phyloP scores from a whole-genome alignment of 129 eudicot species.

The Pulicaria dysenterica region DNA sequence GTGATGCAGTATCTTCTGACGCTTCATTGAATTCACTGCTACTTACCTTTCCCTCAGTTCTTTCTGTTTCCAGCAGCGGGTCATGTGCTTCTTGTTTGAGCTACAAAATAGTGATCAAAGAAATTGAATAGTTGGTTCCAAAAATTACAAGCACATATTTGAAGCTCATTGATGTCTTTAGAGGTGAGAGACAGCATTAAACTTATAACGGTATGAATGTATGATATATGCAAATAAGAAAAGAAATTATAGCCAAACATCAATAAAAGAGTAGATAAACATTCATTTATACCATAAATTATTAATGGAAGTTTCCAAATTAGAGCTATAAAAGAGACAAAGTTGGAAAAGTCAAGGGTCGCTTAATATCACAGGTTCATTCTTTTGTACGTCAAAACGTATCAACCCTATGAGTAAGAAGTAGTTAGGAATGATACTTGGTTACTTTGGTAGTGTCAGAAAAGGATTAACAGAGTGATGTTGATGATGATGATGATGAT shows the following conservation, averaged over 20 bases:
- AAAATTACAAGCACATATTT: neutral
- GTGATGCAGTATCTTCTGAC: conserved; percentile 30
- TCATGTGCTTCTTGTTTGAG: conserved; percentile 24
- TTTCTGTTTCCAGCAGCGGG: conserved; percentile 43
- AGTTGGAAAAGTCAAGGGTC: too few species aligned
- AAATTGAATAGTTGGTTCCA: conserved; percentile 29
- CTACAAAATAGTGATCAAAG: conserved; percentile 37
- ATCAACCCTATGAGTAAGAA: too few species aligned
- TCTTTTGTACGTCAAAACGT: too few species aligned
- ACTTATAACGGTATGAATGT: neutral
- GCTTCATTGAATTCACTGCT: conserved; percentile 40
- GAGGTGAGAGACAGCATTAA: conserved; percentile 6
- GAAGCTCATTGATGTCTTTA: conserved; percentile 4
- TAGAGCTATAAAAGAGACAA: too few species aligned
- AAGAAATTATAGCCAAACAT: neutral
- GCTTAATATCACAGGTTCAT: too few species aligned
- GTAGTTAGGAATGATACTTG: too few species aligned
- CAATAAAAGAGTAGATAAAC: neutral
- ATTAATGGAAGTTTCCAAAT: neutral
- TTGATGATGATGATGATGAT: too few species aligned
- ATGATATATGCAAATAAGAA: conserved; percentile 3
- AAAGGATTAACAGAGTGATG: too few species aligned
- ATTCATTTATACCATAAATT: neutral
- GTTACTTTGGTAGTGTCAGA: too few species aligned
- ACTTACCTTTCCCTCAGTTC: conserved; percentile 29